Percentiles rank a stretch among this genome's conserved stretches.
Conservation (phyloP, 495 filamentous ascomycete species). For the Cetradonia linearis region DNA sequence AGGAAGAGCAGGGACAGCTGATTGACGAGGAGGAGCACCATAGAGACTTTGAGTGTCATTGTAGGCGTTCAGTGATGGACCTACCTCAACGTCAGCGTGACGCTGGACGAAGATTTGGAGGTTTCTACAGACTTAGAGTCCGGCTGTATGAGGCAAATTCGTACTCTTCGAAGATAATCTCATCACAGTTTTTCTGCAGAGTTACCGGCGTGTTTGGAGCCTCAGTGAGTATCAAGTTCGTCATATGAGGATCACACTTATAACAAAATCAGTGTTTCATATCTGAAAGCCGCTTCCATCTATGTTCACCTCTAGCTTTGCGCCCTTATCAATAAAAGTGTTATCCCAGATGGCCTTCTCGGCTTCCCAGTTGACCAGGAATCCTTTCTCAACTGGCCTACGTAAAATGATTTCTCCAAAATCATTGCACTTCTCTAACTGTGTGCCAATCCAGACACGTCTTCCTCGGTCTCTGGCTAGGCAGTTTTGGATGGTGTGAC, state of each 20-base stretch:
- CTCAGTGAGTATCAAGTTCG: slow-evolving; percentile 76
- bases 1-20: slow-evolving; percentile 39
- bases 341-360: slow-evolving; percentile 95
- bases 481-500: slow-evolving; percentile 73
- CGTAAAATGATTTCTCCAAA: slow-evolving; percentile 84
- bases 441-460: slow-evolving; percentile 65
- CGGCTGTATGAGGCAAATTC: slow-evolving; percentile 83
- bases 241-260: slow-evolving; percentile 66
- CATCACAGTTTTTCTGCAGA: slow-evolving; percentile 82
- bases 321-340: slow-evolving; percentile 64
- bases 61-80: slow-evolving; percentile 71
- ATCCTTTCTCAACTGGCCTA: slow-evolving; percentile 90
- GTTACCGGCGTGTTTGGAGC: slow-evolving; percentile 75
- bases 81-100: slow-evolving; percentile 34
- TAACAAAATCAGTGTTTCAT: slow-evolving; percentile 7
- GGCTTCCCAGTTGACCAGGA: slow-evolving; percentile 91
- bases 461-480: slow-evolving; percentile 73
- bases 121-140: slow-evolving; percentile 49
- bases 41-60: slow-evolving; percentile 63
- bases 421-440: slow-evolving; percentile 71
- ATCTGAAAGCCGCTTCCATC: background rate
- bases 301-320: slow-evolving; percentile 27
- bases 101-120: background rate
- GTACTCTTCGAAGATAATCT: slow-evolving; percentile 97
- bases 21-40: slow-evolving; percentile 32